Conservation (phyloP, 768 basidiomycete species). For the Lyophyllum semitale region DNA sequence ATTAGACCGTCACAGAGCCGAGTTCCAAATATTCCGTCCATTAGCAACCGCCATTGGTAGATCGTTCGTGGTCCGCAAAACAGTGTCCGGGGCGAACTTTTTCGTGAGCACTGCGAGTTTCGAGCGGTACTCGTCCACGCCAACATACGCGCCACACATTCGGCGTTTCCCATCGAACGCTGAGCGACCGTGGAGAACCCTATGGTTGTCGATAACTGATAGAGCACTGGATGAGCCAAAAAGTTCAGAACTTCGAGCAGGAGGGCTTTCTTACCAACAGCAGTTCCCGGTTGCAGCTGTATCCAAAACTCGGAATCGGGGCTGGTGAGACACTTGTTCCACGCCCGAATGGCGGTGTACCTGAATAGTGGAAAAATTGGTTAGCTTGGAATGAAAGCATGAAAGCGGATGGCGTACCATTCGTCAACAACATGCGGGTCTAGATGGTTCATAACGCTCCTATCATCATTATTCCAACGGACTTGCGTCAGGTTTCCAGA, state of each 20-base stretch:
- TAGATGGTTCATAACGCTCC: conserved; percentile 75
- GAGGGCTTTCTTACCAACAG: conserved; percentile 59
- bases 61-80: conserved; percentile 25
- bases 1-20: conserved; percentile 41
- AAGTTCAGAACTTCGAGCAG: neutral
- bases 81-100: conserved; percentile 45
- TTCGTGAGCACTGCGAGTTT: conserved; percentile 70
- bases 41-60: conserved; percentile 24
- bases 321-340: conserved; percentile 75
- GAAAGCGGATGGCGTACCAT: conserved; percentile 49
- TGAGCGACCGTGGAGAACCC: conserved; percentile 93
- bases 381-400: neutral
- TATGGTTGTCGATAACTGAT: conserved; percentile 87
- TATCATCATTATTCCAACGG: conserved; percentile 94
- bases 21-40: conserved; percentile 61
- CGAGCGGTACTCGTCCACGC: conserved; percentile 86
- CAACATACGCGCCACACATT: conserved; percentile 96
- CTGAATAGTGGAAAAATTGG: conserved; percentile 28
- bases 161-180: conserved; percentile 84
- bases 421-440: conserved; percentile 63
- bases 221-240: neutral
- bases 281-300: conserved; percentile 84
- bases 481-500: conserved; percentile 72
- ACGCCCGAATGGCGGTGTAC: conserved; percentile 80
- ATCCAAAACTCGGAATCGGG: conserved; percentile 91